Evolutionary conservation across 352 stramenopile genomes (phyloP), one percentile per base, ranked within the genome.

Genomic region (Peronospora farinosa): DNA sequence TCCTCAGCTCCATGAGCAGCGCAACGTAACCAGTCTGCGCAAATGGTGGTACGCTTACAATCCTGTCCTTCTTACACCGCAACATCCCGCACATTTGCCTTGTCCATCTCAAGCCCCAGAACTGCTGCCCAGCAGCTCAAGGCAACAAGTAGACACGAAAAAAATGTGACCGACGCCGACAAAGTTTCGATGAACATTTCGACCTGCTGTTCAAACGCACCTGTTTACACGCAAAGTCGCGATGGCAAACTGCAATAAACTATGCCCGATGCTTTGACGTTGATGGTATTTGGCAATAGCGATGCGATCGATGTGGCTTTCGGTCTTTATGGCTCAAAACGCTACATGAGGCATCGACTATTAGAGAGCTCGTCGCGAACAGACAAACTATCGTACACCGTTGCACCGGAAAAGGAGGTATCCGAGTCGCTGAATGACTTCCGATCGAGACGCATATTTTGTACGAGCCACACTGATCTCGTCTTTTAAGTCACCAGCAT

Each of bases 331-430:
- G n/a, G 7, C 31, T 25, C 15, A 40, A 25, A 2, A 0, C 0
- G 5, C 3, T 2, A 19, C 7, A 5, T 19, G 33, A 23, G 6
- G 5, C 13, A 21, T 13, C 15, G 25, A 13, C 36, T 39, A 39
- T 17, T 16, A 4, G n/a, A n/a, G n/a, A n/a, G n/a, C n/a, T n/a
- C n/a, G n/a, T n/a, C 9, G 36, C 12, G 3, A n/a, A 17, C n/a
- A 7, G 10, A 25, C 21, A 47, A 25, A 16, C 2, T n/a, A 11
- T 64, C 65, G 35, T 60, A 79, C 69, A 27, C 63, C 66, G 36
- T 57, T 69, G 31, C 66, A 54, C 17, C 68, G 58, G 38, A 65
- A 75, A 12, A 83, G 64, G 8, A 83, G 41, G 59, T 83, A 78
- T 41, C 68, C 71, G 38, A 45, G 21, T n/a, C n/a, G n/a, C n/a